Evolutionary conservation across 2,329 filamentous ascomycete species (phyloP).

Genomic region (Ophiosphaerella narmari): DNA sequence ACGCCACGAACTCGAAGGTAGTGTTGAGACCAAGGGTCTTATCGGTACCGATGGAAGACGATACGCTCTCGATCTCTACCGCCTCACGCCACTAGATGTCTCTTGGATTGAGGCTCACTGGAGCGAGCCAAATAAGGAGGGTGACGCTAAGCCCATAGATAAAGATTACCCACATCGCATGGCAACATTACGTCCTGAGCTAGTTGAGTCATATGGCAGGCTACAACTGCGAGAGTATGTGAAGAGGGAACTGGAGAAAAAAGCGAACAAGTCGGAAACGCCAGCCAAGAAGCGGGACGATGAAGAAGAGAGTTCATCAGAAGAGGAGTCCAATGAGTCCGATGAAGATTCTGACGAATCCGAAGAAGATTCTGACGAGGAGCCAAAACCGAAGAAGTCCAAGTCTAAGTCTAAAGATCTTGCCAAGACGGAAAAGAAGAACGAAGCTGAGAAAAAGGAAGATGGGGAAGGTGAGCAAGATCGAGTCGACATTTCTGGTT

Average conservation of each 20-base stretch:
- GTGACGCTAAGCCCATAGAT: constrained; percentile 54
- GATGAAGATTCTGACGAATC: constrained; percentile 36
- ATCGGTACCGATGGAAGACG: constrained; percentile 95
- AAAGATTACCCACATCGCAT: constrained; percentile 88
- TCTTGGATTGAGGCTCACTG: constrained; percentile 83
- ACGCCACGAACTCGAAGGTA: constrained; percentile 88
- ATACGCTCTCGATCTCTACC: constrained; percentile 96
- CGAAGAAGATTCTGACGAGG: constrained; percentile 71
- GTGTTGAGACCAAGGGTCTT: constrained; percentile 97
- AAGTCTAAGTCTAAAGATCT: constrained; percentile 17
- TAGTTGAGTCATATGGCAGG: constrained; percentile 84
- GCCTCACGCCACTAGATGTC: constrained; percentile 89
- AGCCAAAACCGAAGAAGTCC: constrained; percentile 18
- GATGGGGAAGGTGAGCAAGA: constrained; percentile 55
- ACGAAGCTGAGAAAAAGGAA: constrained; percentile 19
- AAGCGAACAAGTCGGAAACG: constrained; percentile 46
- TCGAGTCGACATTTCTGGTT: constrained; percentile 83
- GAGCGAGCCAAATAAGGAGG: constrained; percentile 47
- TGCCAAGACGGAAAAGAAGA: constrained; percentile 24
- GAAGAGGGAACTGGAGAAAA: constrained; percentile 67
- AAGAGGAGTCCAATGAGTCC: constrained; percentile 18
- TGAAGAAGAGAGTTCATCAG: constrained; percentile 36
- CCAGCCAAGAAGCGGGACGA: constrained; percentile 42
- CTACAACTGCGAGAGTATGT: constrained; percentile 89
- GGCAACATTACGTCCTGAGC: constrained; percentile 88